Base-by-base conservation (phyloP, 495 filamentous ascomycete genomes). In the Entonaema liquescens region DNA sequence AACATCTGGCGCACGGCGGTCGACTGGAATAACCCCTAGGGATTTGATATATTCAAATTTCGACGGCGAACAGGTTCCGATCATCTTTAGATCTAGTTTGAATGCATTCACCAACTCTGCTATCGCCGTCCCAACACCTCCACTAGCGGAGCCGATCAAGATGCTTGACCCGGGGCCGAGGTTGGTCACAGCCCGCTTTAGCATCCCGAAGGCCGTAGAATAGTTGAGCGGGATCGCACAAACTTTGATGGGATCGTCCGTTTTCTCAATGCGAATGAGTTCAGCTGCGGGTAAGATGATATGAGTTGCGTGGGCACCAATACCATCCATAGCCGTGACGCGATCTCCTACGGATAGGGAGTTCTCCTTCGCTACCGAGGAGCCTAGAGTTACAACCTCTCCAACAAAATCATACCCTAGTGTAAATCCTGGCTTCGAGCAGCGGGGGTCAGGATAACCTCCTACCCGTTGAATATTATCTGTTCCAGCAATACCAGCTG, bases 11-110 rank as follows among this genome's bases (percentile, higher is more conserved):
- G 42, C 19, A 23, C 21, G 42, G 19, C 19, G 42, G 9, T 47
- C 19, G 42, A 47, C 3, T 19, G 42, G 42, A 23, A 23, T 23
- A 9, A 47, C 42, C 42, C 42, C 19, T 1, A 47, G 17, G 7
- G 58, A 61, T 15, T 61, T 61, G n/a, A 61, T 17, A 61, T 61
- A 61, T n/a, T 35, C 58, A 17, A 49, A 50, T 4, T 50, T 50
- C 17, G 38, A 61, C 17, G 28, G 58, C 6, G 58, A 33, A 33
- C 58, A 61, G 6, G 26, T 49, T 11, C 58, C 40, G 8, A 61
- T 61, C 26, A 50, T 49, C 38, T 49, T 61, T 1, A 61, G 19
- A 3, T 31, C 42, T 26, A 49, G 5, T 12, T 61, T 33, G n/a
- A 61, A 61, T 11, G 42, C 42, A 4, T 9, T 9, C 3, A 50